phyloP scores from a whole-genome alignment of 495 filamentous ascomycete species.

The Staphylotrichum longicolle region DNA sequence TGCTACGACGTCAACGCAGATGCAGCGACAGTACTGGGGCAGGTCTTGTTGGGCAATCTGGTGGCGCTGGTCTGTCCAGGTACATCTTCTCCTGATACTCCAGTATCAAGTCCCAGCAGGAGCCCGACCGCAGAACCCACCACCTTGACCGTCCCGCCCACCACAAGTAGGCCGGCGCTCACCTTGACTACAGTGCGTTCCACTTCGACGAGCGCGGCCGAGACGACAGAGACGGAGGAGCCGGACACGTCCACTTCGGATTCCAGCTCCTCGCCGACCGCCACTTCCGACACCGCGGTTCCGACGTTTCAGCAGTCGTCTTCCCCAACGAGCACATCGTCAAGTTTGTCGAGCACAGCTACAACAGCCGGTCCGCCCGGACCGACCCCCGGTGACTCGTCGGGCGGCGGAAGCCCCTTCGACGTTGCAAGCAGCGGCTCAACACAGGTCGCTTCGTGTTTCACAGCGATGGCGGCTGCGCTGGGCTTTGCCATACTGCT shows the following conservation, averaged over 20 bases:
- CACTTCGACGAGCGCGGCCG: constrained; percentile 17
- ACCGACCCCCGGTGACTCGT: neutral
- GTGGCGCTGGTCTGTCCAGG: constrained; percentile 38
- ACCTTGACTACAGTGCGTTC: constrained; percentile 19
- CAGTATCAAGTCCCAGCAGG: constrained; percentile 15
- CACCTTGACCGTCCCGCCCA: constrained; percentile 14
- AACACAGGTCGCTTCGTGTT: neutral
- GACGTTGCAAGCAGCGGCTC: constrained; percentile 17
- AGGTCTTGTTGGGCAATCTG: constrained; percentile 36
- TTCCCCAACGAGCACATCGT: neutral
- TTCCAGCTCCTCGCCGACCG: constrained; percentile 13
- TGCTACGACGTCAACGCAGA: constrained; percentile 34
- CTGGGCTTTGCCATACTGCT: constrained; percentile 17
- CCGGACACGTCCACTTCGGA: constrained; percentile 6
- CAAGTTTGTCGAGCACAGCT: constrained; percentile 1
- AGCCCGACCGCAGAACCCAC: constrained; percentile 15
- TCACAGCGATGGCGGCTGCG: neutral
- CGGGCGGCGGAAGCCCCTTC: constrained; percentile 35
- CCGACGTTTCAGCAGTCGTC: constrained; percentile 13
- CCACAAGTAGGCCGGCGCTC: constrained; percentile 6
- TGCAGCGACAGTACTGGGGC: constrained; percentile 35
- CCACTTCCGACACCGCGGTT: constrained; percentile 14
- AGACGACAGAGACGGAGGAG: constrained; percentile 14
- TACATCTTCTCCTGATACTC: constrained; percentile 1
- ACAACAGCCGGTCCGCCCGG: neutral